Evolutionary conservation across 495 filamentous ascomycete genomes (phyloP).

Genomic region (Penicillium atrosanguineum): DNA sequence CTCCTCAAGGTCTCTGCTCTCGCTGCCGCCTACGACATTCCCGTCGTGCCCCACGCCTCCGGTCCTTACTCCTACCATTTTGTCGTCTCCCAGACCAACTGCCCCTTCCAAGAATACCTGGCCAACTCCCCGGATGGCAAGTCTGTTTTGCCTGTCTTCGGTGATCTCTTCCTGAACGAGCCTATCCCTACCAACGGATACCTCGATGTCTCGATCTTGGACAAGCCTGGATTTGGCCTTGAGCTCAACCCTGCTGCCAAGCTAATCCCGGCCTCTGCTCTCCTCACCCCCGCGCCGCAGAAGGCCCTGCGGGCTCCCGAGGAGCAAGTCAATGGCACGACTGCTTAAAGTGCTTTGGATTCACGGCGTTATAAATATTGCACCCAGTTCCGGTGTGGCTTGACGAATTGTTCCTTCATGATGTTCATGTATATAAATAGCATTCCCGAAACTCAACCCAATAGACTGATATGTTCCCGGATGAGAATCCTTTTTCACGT

Average conservation of each 20-base stretch:
- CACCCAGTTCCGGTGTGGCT: neutral
- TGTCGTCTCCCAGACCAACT: constrained; percentile 84
- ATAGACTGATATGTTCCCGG: constrained; percentile 15
- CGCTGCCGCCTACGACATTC: constrained; percentile 88
- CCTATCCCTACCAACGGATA: constrained; percentile 82
- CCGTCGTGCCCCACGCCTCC: constrained; percentile 89
- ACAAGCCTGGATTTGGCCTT: constrained; percentile 89
- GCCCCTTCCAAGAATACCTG: constrained; percentile 91
- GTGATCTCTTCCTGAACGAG: constrained; percentile 86
- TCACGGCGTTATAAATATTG: constrained; percentile 3
- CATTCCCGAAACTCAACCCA: constrained; percentile 10
- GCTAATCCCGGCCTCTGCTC: constrained; percentile 67
- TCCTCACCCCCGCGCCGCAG: constrained; percentile 71
- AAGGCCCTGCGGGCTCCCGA: constrained; percentile 51
- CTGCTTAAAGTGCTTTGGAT: constrained; percentile 5
- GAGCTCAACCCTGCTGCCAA: constrained; percentile 79
- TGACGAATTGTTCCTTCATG: constrained; percentile 3
- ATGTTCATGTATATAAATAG: constrained; percentile 20
- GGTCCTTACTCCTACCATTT: constrained; percentile 95
- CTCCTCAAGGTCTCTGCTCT: constrained; percentile 84
- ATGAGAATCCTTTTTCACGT: neutral
- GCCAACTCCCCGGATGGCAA: constrained; percentile 89
- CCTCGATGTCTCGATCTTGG: constrained; percentile 70
- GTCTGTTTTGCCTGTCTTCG: constrained; percentile 85
- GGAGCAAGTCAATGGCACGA: constrained; percentile 26